phyloP scores from a whole-genome alignment of 495 filamentous ascomycete species.

The Venustampulla echinocandica region DNA sequence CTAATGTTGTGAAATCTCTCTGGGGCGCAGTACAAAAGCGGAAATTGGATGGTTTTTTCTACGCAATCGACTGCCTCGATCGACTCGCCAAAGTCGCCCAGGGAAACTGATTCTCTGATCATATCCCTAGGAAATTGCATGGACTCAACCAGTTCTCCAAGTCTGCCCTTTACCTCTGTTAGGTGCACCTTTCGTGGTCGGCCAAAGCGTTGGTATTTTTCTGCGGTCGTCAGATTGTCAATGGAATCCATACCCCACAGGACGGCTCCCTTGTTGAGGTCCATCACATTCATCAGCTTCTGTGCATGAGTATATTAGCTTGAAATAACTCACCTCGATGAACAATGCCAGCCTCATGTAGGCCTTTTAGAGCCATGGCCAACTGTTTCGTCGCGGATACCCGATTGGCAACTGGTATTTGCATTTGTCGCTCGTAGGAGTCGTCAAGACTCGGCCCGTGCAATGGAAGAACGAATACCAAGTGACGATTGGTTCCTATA shows the following conservation, averaged over 20 bases:
- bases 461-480: constrained; percentile 25
- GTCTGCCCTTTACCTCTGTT: not conserved
- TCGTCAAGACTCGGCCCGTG: constrained; percentile 25
- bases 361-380: constrained; percentile 23
- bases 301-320: not conserved
- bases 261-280: constrained; percentile 1
- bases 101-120: constrained; percentile 39
- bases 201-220: constrained; percentile 4
- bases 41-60: not conserved
- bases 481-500: constrained; percentile 5
- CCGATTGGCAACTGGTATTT: constrained; percentile 20
- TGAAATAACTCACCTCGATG: constrained; percentile 21
- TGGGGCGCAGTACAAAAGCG: not conserved
- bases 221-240: not conserved
- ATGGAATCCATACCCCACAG: not conserved
- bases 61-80: constrained; percentile 37
- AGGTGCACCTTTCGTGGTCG: constrained; percentile 5
- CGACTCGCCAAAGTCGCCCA: constrained; percentile 58
- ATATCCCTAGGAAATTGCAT: not conserved
- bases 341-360: constrained; percentile 25
- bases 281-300: not conserved
- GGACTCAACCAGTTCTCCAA: constrained; percentile 19
- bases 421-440: constrained; percentile 7
- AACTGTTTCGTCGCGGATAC: constrained; percentile 29
- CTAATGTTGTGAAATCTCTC: not conserved